Evolutionary conservation across 2,329 filamentous ascomycete genomes (phyloP).

Genomic region (Epichloe glyceriae): DNA sequence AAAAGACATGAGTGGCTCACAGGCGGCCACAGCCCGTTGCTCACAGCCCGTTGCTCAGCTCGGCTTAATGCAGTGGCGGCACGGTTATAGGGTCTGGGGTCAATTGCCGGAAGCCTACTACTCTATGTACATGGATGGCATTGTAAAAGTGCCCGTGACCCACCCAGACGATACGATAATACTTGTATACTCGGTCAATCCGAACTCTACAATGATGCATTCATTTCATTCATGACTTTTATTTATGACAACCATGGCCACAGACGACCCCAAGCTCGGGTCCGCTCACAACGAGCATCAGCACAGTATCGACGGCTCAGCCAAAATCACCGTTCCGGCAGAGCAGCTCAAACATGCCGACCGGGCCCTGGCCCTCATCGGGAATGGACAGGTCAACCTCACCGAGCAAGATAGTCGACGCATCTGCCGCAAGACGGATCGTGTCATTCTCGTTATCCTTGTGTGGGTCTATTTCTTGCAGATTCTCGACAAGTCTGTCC

Average conservation of each 20-base stretch:
- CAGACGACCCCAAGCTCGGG: slow-evolving; percentile 2
- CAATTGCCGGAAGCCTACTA: too few species aligned
- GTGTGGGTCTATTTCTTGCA: slow-evolving; percentile 48
- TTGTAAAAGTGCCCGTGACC: too few species aligned
- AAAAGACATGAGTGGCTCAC: too few species aligned
- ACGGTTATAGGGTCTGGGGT: too few species aligned
- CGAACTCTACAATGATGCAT: not conserved
- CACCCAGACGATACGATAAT: too few species aligned
- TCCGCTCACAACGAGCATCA: slow-evolving; percentile 7
- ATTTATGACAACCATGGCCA: slow-evolving; percentile 1
- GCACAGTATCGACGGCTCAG: not conserved
- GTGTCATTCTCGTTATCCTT: slow-evolving; percentile 40
- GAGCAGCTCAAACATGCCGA: not conserved
- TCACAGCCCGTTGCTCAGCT: too few species aligned
- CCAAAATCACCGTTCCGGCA: not conserved
- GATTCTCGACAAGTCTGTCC: slow-evolving; percentile 44
- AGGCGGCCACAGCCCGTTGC: too few species aligned
- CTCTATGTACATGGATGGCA: too few species aligned
- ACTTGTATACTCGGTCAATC: too few species aligned
- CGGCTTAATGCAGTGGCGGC: too few species aligned
- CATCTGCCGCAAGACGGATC: slow-evolving; percentile 49
- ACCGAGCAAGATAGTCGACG: slow-evolving; percentile 18
- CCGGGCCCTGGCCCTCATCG: slow-evolving; percentile 3
- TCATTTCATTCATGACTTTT: not conserved
- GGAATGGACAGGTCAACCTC: slow-evolving; percentile 5